Evolutionary conservation across 345 rosid species (phyloP).

Genomic region (Syzygium grande): DNA sequence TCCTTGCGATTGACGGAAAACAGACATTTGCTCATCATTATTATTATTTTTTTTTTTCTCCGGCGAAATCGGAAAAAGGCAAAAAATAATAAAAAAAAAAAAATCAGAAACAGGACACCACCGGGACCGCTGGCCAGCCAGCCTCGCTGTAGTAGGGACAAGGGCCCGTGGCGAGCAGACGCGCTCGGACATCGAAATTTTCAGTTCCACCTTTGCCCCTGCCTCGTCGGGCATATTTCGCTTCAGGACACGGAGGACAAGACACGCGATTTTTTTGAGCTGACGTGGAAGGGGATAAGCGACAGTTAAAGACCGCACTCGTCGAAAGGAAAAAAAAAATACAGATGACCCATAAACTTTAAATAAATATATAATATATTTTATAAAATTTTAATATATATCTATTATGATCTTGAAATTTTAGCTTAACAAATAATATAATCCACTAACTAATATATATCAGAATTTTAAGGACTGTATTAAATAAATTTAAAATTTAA

Average conservation of each 20-base stretch:
- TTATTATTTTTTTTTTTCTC: background rate
- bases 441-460: too few relatives aligned
- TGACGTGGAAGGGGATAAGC: background rate
- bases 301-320: background rate
- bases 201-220: background rate
- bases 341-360: too few relatives aligned
- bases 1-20: background rate
- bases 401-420: too few relatives aligned
- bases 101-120: background rate
- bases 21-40: background rate
- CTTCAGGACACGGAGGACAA: background rate
- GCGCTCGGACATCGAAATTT: too few relatives aligned
- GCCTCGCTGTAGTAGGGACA: too few relatives aligned
- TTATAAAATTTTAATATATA: too few relatives aligned
- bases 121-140: background rate
- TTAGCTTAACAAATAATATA: too few relatives aligned
- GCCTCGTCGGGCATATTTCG: background rate
- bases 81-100: background rate
- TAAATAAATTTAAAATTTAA: too few relatives aligned
- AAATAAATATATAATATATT: too few relatives aligned
- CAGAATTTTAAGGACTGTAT: too few relatives aligned
- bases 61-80: background rate
- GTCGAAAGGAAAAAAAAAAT: too few relatives aligned
- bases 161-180: too few relatives aligned
- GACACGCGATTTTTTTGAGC: background rate